phyloP scores from a whole-genome alignment of 2,329 filamentous ascomycete genomes.

The Claviceps spartinae region DNA sequence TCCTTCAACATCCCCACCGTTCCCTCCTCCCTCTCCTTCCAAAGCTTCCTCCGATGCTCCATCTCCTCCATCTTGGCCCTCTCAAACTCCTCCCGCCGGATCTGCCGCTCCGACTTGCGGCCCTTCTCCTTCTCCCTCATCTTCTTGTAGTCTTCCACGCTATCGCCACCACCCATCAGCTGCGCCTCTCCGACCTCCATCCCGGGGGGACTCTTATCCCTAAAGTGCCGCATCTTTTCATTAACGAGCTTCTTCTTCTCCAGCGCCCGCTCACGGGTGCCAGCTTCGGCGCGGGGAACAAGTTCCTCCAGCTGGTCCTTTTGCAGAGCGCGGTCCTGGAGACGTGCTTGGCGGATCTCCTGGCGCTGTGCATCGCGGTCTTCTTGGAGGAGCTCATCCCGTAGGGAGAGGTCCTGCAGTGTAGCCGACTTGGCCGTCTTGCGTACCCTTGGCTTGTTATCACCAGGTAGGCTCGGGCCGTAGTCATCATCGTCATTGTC shows the following conservation, averaged over 20 bases:
- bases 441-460: constrained; percentile 8
- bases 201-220: constrained; percentile 48
- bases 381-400: constrained; percentile 34
- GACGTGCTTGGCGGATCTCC: constrained; percentile 47
- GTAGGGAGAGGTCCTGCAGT: constrained; percentile 57
- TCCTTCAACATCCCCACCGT: constrained; percentile 72
- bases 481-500: constrained; percentile 43
- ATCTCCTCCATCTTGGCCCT: constrained; percentile 65
- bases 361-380: constrained; percentile 37
- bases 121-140: constrained; percentile 50
- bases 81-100: constrained; percentile 67
- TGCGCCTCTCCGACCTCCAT: constrained; percentile 47
- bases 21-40: constrained; percentile 64
- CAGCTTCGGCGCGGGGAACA: constrained; percentile 67
- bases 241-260: constrained; percentile 71
- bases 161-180: constrained; percentile 60
- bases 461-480: constrained; percentile 23
- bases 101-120: constrained; percentile 73
- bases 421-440: constrained; percentile 53
- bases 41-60: constrained; percentile 58
- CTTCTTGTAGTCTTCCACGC: constrained; percentile 54
- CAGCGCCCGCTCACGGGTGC: constrained; percentile 67
- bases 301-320: constrained; percentile 69
- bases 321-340: constrained; percentile 49
- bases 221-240: constrained; percentile 60